A percentile compares a stretch with the other conserved stretches of the same genome.
Conservation (phyloP, 73 alveolate genomes). For the Breviolum minutum region DNA sequence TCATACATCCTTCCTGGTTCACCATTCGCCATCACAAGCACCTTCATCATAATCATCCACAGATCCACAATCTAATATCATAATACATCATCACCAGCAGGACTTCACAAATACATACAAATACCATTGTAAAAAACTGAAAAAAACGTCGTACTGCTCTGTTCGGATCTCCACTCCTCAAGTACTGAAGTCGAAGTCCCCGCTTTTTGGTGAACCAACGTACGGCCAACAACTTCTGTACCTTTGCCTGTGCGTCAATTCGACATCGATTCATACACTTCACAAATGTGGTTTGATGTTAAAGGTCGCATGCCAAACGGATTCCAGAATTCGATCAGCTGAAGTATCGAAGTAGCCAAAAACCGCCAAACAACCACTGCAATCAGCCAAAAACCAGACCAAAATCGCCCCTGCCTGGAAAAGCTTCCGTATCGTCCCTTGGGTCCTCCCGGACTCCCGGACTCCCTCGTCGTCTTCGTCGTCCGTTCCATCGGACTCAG, state of each 20-base stretch:
- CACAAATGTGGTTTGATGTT: no score
- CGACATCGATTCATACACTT: no score
- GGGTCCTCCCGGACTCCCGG: no score
- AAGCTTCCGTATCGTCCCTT: background rate
- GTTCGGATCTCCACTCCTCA: background rate
- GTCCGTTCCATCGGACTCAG: background rate
- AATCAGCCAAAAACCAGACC: no score
- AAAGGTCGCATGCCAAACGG: no score
- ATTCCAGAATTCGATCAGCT: no score
- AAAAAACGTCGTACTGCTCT: background rate
- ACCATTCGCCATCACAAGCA: no score
- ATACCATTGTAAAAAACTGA: background rate
- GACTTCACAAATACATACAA: background rate
- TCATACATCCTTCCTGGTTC: no score
- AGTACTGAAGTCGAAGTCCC: constrained; percentile 20
- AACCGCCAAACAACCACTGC: no score
- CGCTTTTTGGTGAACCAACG: constrained; percentile 76
- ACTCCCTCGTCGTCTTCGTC: background rate
- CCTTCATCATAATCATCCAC: background rate
- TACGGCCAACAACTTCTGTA: constrained; percentile 73
- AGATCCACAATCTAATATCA: background rate
- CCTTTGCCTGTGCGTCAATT: constrained; percentile 32
- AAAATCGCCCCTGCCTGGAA: background rate
- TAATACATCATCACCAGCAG: background rate
- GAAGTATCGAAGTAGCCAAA: no score